Evolutionary conservation across 208 protist genomes (phyloP).

Genomic region (Trypanosoma mega): DNA sequence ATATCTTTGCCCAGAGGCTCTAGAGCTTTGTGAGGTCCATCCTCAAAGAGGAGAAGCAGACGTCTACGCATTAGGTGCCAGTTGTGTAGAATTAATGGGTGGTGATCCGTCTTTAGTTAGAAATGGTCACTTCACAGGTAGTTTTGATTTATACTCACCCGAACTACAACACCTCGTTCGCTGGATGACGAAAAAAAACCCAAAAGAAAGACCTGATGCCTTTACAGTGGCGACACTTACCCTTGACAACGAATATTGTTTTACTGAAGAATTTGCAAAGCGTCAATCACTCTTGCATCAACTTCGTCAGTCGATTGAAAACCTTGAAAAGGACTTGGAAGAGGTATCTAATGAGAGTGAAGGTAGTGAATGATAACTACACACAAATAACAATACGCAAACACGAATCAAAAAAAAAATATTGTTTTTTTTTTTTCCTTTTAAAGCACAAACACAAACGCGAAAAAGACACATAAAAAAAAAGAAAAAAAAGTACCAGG

Average conservation of each 20-base stretch:
- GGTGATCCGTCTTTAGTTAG: conserved; percentile 36
- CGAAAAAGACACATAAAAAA: no score
- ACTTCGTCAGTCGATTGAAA: conserved; percentile 4
- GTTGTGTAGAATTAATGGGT: conserved; percentile 71
- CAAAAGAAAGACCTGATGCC: conserved; percentile 35
- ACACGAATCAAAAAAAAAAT: not conserved
- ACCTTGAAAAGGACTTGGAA: conserved; percentile 11
- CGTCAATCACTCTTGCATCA: not conserved
- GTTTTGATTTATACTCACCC: conserved; percentile 26
- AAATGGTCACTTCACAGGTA: conserved; percentile 20
- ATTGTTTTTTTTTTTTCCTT: no score
- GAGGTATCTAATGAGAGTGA: not conserved
- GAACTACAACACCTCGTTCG: conserved; percentile 33
- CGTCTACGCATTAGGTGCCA: conserved; percentile 89
- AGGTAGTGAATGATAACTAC: not conserved
- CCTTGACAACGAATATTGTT: conserved; percentile 12
- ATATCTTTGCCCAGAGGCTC: conserved; percentile 76
- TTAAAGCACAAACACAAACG: no score
- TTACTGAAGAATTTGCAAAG: conserved; percentile 7
- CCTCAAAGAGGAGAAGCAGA: conserved; percentile 55
- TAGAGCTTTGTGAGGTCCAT: conserved; percentile 30
- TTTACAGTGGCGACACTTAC: conserved; percentile 40
- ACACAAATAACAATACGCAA: not conserved
- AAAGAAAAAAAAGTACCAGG: no score
- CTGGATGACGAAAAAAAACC: conserved; percentile 37